These are phyloP conservation scores for Solanum lycopersicoides DNA, from an alignment of 257 asterid species.

Conservation along the genomic window DNA sequence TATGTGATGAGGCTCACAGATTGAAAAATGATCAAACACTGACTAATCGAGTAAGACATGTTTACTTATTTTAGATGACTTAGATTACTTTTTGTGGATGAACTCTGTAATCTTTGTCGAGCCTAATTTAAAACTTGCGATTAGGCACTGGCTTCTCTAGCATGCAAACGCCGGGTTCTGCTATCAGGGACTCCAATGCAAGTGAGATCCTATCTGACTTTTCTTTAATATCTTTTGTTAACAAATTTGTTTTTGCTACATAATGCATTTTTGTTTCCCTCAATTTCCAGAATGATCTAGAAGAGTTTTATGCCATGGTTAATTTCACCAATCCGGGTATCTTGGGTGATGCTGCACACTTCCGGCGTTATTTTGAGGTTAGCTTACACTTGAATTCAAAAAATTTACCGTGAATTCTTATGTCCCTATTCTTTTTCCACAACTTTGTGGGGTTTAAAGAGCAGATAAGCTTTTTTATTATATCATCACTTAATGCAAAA, in stretches of 20 bases:
- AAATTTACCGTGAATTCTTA: not conserved
- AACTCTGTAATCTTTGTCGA: not conserved
- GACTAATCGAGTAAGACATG: constrained; percentile 81
- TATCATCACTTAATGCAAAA: not conserved
- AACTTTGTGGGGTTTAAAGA: not conserved
- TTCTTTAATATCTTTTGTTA: not conserved
- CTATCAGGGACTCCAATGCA: constrained; percentile 99
- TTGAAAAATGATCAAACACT: constrained; percentile 90
- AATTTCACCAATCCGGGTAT: constrained; percentile 93
- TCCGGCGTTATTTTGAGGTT: constrained; percentile 95
- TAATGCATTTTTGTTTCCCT: not conserved
- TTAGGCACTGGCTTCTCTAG: constrained; percentile 87
- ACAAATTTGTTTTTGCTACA: not conserved
- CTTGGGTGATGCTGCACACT: constrained; percentile 81
- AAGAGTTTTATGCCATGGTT: constrained; percentile 97
- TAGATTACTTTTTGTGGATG: not conserved
- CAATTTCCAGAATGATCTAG: constrained; percentile 75
- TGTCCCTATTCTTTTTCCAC: not conserved
- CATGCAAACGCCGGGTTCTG: constrained; percentile 83
- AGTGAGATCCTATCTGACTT: constrained; percentile 36
- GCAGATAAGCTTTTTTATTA: not conserved
- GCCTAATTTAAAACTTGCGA: constrained; percentile 13
- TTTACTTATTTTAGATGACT: not conserved
- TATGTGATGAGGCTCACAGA: constrained; percentile 99
- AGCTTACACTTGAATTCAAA: constrained; percentile 6